These are phyloP conservation scores for Neofusicoccum cordaticola DNA, from an alignment of 2,329 filamentous ascomycete genomes.

Conservation along the genomic window DNA sequence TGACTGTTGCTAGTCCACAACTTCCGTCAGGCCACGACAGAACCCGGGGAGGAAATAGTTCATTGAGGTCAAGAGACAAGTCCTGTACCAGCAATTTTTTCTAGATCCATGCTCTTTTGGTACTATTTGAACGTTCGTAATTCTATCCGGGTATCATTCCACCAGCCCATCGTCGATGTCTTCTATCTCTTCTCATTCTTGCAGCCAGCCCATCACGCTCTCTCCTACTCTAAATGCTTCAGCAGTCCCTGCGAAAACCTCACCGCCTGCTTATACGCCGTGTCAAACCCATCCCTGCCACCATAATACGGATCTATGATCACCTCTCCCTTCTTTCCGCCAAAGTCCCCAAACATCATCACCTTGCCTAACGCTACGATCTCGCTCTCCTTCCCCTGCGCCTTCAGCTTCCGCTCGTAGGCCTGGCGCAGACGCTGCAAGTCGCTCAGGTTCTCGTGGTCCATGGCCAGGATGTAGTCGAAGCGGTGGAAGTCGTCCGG, in stretches of 20 bases:
- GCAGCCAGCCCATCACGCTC: neutral
- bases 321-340: constrained; percentile 60
- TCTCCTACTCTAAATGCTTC: constrained; percentile 50
- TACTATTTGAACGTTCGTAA: neutral
- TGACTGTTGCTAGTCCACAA: too few relatives aligned
- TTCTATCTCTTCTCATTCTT: neutral
- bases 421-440: constrained; percentile 58
- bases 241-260: constrained; percentile 77
- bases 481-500: constrained; percentile 76
- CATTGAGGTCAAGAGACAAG: too few relatives aligned
- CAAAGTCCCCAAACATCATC: constrained; percentile 83
- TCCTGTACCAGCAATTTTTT: neutral
- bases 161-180: neutral
- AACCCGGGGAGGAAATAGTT: too few relatives aligned
- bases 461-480: constrained; percentile 96
- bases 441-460: constrained; percentile 73
- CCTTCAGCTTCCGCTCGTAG: constrained; percentile 44
- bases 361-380: constrained; percentile 52
- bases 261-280: constrained; percentile 79
- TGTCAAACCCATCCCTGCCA: constrained; percentile 74
- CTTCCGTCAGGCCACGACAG: too few relatives aligned
- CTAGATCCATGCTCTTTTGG: neutral
- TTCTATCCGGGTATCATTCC: constrained; percentile 14
- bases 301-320: constrained; percentile 92
- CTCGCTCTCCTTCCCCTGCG: constrained; percentile 31